phyloP scores from a whole-genome alignment of 1,284 basidiomycete species.

The Anthracocystis walkeri region DNA sequence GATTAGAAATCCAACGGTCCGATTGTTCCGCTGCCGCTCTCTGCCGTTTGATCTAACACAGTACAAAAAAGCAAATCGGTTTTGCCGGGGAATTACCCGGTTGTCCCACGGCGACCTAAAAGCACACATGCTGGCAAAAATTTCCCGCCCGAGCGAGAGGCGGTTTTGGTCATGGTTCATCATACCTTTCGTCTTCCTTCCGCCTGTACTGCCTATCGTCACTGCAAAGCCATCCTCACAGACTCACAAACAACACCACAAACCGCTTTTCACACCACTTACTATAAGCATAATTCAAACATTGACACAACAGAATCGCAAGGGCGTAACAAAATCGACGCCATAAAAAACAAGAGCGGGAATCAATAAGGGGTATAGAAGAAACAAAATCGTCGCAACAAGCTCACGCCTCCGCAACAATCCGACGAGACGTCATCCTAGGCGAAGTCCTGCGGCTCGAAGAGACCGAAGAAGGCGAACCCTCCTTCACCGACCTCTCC shows the following conservation, averaged over 20 bases:
- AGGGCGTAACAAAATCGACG: background rate
- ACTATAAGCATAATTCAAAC: background rate
- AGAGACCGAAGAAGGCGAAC: constrained; percentile 33
- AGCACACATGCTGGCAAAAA: no score
- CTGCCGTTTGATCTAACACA: background rate
- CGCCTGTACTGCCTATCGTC: no score
- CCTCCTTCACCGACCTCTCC: constrained; percentile 25
- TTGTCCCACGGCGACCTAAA: no score
- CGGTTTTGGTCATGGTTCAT: no score
- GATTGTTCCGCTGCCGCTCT: background rate
- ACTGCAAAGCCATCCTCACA: no score
- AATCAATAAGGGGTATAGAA: constrained; percentile 8
- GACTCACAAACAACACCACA: background rate
- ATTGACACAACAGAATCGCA: background rate
- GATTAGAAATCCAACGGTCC: constrained; percentile 10
- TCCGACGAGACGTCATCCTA: constrained; percentile 35
- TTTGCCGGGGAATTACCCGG: no score
- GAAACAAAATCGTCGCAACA: background rate
- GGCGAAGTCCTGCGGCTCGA: constrained; percentile 49
- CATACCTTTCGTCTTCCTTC: no score
- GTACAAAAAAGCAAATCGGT: no score
- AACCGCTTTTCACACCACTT: background rate
- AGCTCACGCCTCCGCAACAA: constrained; percentile 23
- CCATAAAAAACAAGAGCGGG: background rate
- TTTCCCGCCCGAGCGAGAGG: no score